Conservation (phyloP, 306 rosid genomes). For the Adenanthera pavonina region DNA sequence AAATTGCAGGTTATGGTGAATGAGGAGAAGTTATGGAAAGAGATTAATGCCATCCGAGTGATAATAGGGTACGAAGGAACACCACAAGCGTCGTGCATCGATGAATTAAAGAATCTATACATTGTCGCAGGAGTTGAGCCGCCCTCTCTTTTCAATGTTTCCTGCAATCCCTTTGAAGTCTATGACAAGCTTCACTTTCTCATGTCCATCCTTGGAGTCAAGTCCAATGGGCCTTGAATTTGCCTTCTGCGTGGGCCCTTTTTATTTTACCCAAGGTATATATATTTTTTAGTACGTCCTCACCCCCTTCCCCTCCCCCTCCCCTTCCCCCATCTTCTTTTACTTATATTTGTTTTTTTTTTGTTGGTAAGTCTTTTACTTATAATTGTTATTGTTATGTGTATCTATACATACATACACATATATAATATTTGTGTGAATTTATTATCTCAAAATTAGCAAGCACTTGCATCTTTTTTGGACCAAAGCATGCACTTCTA, state of each 20-base stretch:
- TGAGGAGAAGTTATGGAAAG: constrained; percentile 60
- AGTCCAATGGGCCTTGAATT: constrained; percentile 31
- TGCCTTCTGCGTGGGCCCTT: background rate
- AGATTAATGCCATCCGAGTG: constrained; percentile 50
- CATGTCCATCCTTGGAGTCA: constrained; percentile 81
- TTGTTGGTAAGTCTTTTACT: no score
- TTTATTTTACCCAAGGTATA: no score
- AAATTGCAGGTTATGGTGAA: constrained; percentile 48
- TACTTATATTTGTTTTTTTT: no score
- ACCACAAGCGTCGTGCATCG: constrained; percentile 49
- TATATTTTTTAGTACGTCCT: no score
- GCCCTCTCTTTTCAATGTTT: constrained; percentile 46
- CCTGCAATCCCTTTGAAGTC: constrained; percentile 48
- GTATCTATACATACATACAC: no score
- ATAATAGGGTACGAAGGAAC: constrained; percentile 67
- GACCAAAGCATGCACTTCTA: no score
- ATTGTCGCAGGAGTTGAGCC: constrained; percentile 77
- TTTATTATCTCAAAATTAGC: no score
- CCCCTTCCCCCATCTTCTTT: no score
- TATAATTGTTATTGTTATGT: no score
- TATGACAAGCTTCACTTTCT: constrained; percentile 63
- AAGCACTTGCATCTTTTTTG: no score
- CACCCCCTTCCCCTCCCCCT: no score
- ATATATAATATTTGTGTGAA: no score
- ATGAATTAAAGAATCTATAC: constrained; percentile 78